Conservation (phyloP, 805 yeast genomes). For the Cyberlindnera suaveolens region DNA sequence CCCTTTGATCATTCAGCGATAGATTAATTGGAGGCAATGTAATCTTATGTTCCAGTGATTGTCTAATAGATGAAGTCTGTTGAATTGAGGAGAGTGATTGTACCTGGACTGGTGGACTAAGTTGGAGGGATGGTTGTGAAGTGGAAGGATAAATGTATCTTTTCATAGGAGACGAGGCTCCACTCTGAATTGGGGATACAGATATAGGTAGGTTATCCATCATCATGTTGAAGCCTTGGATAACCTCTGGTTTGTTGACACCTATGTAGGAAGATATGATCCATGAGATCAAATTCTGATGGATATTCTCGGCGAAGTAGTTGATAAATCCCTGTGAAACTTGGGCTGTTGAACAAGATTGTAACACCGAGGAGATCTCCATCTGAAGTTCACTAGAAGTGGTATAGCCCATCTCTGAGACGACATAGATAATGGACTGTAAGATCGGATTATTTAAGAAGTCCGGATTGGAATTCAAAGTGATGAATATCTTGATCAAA, state of each 20-base stretch:
- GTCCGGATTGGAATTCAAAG: conserved; percentile 17
- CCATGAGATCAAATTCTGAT: conserved; percentile 5
- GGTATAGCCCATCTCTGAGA: conserved; percentile 11
- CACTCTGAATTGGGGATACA: conserved; percentile 1
- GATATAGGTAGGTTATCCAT: background rate
- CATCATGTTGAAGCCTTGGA: background rate
- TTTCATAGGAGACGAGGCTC: background rate
- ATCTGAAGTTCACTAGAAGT: background rate
- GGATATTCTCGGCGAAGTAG: conserved; percentile 4
- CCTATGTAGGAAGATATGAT: conserved; percentile 1
- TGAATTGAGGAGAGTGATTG: no score
- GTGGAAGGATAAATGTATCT: background rate
- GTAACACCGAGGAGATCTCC: conserved; percentile 1
- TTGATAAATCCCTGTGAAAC: conserved; percentile 3
- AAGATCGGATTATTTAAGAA: conserved; percentile 12
- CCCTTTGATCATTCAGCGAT: background rate
- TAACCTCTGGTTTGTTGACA: background rate
- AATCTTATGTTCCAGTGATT: background rate
- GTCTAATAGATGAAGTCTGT: background rate
- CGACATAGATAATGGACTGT: conserved; percentile 18
- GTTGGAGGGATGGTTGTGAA: background rate
- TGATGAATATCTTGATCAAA: conserved; percentile 35
- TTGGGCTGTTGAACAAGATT: background rate
- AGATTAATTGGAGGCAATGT: conserved; percentile 2
- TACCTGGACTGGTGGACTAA: no score